phyloP scores from a whole-genome alignment of 495 filamentous ascomycete species.

The Neurospora africana region DNA sequence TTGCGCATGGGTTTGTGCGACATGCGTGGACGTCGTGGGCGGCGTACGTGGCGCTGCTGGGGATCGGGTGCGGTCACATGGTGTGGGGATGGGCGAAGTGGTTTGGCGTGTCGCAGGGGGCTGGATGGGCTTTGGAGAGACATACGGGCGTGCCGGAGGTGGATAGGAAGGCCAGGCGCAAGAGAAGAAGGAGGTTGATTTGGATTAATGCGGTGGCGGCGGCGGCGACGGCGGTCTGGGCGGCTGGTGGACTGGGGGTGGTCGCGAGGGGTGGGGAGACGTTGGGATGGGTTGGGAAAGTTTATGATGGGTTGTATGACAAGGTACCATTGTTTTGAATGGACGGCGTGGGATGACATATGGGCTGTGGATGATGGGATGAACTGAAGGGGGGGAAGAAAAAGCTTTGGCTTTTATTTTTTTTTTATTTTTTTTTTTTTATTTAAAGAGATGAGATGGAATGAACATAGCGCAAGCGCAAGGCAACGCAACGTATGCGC shows the following conservation, averaged over 20 bases:
- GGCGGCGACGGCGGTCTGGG: constrained; percentile 54
- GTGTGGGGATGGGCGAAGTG: constrained; percentile 75
- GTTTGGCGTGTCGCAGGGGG: constrained; percentile 44
- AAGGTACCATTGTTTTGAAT: constrained; percentile 20
- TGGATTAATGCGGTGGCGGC: constrained; percentile 52
- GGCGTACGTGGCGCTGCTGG: constrained; percentile 58
- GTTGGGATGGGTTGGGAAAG: constrained; percentile 65
- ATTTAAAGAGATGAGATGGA: background rate
- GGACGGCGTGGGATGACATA: background rate
- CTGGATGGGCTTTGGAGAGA: constrained; percentile 18
- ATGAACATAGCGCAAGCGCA: background rate
- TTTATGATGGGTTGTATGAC: constrained; percentile 55
- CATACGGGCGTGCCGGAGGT: constrained; percentile 19
- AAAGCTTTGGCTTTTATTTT: background rate
- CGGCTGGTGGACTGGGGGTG: constrained; percentile 68
- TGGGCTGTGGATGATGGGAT: background rate
- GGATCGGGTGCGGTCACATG: constrained; percentile 64
- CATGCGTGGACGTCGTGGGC: constrained; percentile 52
- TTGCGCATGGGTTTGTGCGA: constrained; percentile 75
- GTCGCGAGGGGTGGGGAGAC: constrained; percentile 62
- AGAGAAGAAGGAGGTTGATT: constrained; percentile 54
- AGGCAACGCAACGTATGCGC: background rate
- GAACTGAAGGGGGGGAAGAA: background rate
- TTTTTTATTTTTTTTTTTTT: no score
- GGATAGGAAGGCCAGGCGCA: constrained; percentile 32